Evolutionary conservation across 305 asterid species (phyloP).

Genomic region (Solanum hybrid): DNA sequence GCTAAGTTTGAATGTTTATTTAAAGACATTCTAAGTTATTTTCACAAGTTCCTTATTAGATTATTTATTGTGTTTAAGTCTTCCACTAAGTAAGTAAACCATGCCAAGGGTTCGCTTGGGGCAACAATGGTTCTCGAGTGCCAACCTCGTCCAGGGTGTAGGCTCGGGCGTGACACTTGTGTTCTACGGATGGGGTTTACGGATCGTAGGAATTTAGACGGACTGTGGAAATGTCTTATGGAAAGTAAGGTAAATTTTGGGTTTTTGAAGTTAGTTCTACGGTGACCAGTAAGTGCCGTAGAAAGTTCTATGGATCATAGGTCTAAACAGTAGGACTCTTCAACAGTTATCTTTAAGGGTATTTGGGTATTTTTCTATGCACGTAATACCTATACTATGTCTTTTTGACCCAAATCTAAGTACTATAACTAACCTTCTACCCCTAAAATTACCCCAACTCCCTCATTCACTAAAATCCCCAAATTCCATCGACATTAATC

Average conservation of each 20-base stretch:
- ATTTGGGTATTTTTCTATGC: neutral
- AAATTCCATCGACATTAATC: neutral
- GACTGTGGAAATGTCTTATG: neutral
- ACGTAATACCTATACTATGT: neutral
- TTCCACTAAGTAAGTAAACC: too few species aligned
- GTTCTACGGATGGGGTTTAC: neutral
- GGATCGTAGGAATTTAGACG: neutral
- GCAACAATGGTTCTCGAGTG: too few species aligned
- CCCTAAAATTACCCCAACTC: neutral
- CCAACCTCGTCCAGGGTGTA: too few species aligned
- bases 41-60: too few species aligned
- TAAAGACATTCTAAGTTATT: too few species aligned
- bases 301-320: neutral
- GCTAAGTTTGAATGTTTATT: too few species aligned
- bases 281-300: neutral
- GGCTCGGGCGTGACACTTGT: too few species aligned
- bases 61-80: too few species aligned
- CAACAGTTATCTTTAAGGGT: neutral
- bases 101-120: too few species aligned
- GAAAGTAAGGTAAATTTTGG: neutral
- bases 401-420: neutral
- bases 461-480: neutral
- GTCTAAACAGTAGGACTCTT: neutral
- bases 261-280: neutral
- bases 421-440: neutral